A percentile compares a stretch with the other conserved stretches of the same genome.
Conservation (phyloP, 2,329 filamentous ascomycete species). For the Septoria petroselini region DNA sequence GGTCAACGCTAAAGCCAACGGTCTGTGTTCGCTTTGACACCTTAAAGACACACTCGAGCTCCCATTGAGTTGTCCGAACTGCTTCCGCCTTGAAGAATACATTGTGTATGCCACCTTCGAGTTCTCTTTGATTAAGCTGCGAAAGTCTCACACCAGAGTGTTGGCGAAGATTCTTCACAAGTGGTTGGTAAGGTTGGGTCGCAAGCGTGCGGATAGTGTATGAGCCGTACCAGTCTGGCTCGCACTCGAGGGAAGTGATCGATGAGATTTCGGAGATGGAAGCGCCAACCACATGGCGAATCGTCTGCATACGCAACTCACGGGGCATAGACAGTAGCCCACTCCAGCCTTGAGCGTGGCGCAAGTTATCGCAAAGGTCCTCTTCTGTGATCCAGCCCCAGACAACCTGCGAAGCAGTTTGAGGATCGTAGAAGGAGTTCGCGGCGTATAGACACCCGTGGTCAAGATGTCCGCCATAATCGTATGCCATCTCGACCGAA, state of each 20-base stretch:
- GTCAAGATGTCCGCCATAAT: slow-evolving; percentile 49
- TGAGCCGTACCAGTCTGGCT: slow-evolving; percentile 29
- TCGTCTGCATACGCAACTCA: slow-evolving; percentile 43
- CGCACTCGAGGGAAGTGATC: slow-evolving; percentile 45
- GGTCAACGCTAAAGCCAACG: slow-evolving; percentile 28
- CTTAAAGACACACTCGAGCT: slow-evolving; percentile 27
- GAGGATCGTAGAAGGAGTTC: slow-evolving; percentile 50
- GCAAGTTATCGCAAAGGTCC: slow-evolving; percentile 45
- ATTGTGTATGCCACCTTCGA: slow-evolving; percentile 2
- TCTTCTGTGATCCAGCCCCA: slow-evolving; percentile 55
- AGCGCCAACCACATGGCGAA: slow-evolving; percentile 40
- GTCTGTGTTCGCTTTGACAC: slow-evolving; percentile 24
- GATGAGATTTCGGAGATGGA: slow-evolving; percentile 39
- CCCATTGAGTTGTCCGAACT: slow-evolving; percentile 25
- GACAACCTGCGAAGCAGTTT: slow-evolving; percentile 42
- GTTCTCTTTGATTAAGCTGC: slow-evolving; percentile 3
- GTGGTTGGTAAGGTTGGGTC: slow-evolving; percentile 24
- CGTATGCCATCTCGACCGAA: slow-evolving; percentile 35
- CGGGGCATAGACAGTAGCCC: slow-evolving; percentile 50
- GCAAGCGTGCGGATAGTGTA: slow-evolving; percentile 47
- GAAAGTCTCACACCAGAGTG: slow-evolving; percentile 14
- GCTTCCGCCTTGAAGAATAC: slow-evolving; percentile 14
- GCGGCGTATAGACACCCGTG: slow-evolving; percentile 51
- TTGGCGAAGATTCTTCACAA: slow-evolving; percentile 32
- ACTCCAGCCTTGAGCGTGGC: slow-evolving; percentile 50